Evolutionary conservation across 805 yeast genomes (phyloP).

Genomic region (Candida germanica): DNA sequence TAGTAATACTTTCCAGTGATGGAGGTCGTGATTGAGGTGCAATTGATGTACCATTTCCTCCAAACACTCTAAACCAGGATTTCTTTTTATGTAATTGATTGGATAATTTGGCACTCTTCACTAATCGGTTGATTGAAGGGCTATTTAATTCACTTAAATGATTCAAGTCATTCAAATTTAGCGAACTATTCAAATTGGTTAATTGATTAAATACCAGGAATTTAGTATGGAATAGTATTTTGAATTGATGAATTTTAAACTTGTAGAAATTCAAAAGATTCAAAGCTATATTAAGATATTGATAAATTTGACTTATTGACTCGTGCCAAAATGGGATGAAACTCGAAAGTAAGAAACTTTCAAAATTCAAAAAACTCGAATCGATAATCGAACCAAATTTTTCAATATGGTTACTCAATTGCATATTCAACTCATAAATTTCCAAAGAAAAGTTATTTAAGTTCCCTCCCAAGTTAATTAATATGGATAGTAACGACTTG

Average conservation of each 20-base stretch:
- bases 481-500: constrained; percentile 33
- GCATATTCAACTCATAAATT: constrained; percentile 27
- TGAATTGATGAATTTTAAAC: constrained; percentile 49
- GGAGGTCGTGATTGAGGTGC: background rate
- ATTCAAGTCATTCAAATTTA: constrained; percentile 16
- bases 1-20: background rate
- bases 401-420: constrained; percentile 38
- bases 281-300: constrained; percentile 41
- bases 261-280: constrained; percentile 49
- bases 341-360: constrained; percentile 38
- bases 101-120: constrained; percentile 27
- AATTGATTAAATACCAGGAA: constrained; percentile 38
- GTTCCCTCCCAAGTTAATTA: constrained; percentile 55
- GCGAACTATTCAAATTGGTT: constrained; percentile 21
- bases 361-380: constrained; percentile 47
- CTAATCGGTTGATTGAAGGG: constrained; percentile 36
- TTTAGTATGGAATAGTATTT: constrained; percentile 37
- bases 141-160: constrained; percentile 36
- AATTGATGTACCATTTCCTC: constrained; percentile 18
- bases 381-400: constrained; percentile 54
- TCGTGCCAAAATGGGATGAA: constrained; percentile 46
- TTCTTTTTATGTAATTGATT: constrained; percentile 22
- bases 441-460: constrained; percentile 53
- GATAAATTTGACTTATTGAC: constrained; percentile 47
- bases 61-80: constrained; percentile 45